Evolutionary conservation across 2,329 filamentous ascomycete genomes (phyloP).

Genomic region (Zarea fungicola): DNA sequence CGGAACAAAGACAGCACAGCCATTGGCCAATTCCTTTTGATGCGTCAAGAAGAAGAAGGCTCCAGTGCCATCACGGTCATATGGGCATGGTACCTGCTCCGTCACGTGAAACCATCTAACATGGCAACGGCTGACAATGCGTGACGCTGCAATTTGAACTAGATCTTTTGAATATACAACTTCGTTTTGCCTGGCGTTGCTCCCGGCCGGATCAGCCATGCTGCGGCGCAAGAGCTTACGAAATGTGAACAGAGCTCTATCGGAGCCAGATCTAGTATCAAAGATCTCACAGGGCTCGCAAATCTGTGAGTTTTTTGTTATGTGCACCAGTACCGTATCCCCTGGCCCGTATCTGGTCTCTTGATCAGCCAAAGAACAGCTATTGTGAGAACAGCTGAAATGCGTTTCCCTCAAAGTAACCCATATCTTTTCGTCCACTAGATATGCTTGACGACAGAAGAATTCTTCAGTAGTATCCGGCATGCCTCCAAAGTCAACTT

Average conservation of each 20-base stretch:
- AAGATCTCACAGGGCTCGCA: conserved; percentile 61
- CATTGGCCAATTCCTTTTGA: conserved; percentile 12
- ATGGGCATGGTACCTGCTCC: conserved; percentile 54
- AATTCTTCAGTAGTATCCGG: conserved; percentile 46
- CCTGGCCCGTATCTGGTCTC: conserved; percentile 39
- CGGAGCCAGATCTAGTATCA: conserved; percentile 25
- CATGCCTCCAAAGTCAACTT: conserved; percentile 52
- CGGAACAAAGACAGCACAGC: conserved; percentile 21
- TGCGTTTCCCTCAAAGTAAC: conserved; percentile 51
- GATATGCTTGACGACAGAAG: conserved; percentile 68
- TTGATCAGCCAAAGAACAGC: conserved; percentile 15
- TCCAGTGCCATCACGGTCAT: conserved; percentile 59
- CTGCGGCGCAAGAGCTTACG: conserved; percentile 48
- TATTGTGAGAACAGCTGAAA: conserved; percentile 46
- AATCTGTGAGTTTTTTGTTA: conserved; percentile 20
- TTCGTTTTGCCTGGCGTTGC: conserved; percentile 45
- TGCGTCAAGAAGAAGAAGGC: conserved; percentile 61
- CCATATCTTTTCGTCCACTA: conserved; percentile 56
- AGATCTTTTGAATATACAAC: conserved; percentile 50
- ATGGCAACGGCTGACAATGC: conserved; percentile 52
- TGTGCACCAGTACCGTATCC: conserved; percentile 53
- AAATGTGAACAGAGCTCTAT: conserved; percentile 33
- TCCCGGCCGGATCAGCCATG: conserved; percentile 29
- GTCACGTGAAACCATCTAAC: conserved; percentile 48
- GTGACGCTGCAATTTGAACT: conserved; percentile 28